Conservation (phyloP, 305 asterid genomes). For the Ilex paraguariensis region DNA sequence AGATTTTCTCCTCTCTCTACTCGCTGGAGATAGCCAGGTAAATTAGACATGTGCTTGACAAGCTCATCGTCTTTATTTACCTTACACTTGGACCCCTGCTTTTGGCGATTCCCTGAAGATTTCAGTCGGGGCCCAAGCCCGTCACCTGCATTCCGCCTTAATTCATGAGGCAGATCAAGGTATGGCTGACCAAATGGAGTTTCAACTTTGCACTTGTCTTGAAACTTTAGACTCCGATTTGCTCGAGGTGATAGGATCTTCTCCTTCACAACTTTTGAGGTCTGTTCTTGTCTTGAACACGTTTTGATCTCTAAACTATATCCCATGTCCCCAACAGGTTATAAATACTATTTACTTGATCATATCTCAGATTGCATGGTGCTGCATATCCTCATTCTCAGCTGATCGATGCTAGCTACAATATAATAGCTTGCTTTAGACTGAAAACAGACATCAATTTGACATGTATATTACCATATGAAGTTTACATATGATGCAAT, state of each 20-base stretch:
- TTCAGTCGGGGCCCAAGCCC: conserved; percentile 28
- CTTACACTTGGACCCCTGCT: conserved; percentile 21
- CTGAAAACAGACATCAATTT: too few relatives aligned
- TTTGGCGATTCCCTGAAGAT: conserved; percentile 30
- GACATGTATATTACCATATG: too few relatives aligned
- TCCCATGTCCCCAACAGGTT: conserved; percentile 36
- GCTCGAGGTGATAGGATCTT: conserved; percentile 20
- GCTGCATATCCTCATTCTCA: too few relatives aligned
- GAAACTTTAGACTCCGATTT: conserved; percentile 18
- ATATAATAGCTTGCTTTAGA: too few relatives aligned
- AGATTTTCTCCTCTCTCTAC: conserved; percentile 48
- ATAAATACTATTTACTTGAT: conserved; percentile 22
- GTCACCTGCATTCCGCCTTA: conserved; percentile 20
- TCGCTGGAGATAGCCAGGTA: conserved; percentile 79
- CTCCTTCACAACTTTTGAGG: conserved; percentile 22
- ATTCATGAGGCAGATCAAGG: conserved; percentile 22
- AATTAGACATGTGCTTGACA: conserved; percentile 84
- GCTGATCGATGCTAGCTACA: too few relatives aligned
- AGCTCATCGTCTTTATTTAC: conserved; percentile 59
- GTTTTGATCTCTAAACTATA: conserved; percentile 26
- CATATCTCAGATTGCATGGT: conserved; percentile 25
- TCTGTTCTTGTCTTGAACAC: conserved; percentile 24
- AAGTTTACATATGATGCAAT: too few relatives aligned
- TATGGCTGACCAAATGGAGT: conserved; percentile 41
- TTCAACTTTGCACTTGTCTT: conserved; percentile 20